Base-by-base conservation (phyloP, 2,329 filamentous ascomycete species). In the Sporothrix brunneoviolacea region DNA sequence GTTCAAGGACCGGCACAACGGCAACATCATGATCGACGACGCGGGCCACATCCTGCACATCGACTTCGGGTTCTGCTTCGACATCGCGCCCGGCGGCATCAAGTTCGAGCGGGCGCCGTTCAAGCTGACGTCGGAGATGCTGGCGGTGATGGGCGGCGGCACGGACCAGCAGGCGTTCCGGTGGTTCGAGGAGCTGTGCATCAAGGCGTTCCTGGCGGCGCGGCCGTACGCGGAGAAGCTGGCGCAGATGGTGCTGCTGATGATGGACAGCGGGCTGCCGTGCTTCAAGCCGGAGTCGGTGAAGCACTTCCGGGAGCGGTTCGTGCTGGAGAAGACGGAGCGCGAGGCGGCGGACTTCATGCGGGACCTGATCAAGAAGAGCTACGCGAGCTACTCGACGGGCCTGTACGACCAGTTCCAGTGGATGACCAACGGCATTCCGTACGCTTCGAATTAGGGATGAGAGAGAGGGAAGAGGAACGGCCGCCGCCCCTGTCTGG, bases 1-100 rank as follows among this genome's bases (percentile, higher is more conserved):
- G 63, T 97, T 99, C 83, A 99, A 99, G 69, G 93, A 99, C 65
- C 84, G 93, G 3, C 93, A 98, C 72, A 98, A 98, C 67, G 93
- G 93, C 55, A 98, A 98, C 73, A 98, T 98, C 73, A 98, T 98
- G 94, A 84, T 98, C 56, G 91, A 98, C 66, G 91, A 96, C 62
- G 88, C 86, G 0, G 93, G 94, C 4, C 93, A 98, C 69, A 95
- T 98, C 62, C 80, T 98, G 48, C 93, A 98, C 72, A 97, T 98
- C 59, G 93, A 98, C 67, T 98, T 98, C 63, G 93, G 93, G 9
- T 99, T 98, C 78, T 97, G 91, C 71, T 98, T 99, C 70, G 94
- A 98, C 64, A 97, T 98, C 60, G 93, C 91, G 1, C 93, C 93
- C 0, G 93, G 93, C 42, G 93, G 94, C 54, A 90, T 98, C 62